Evolutionary conservation across 2,329 filamentous ascomycete genomes (phyloP), one percentile per base, ranked within the genome.

Genomic region (Paraconiothyrium sp.): DNA sequence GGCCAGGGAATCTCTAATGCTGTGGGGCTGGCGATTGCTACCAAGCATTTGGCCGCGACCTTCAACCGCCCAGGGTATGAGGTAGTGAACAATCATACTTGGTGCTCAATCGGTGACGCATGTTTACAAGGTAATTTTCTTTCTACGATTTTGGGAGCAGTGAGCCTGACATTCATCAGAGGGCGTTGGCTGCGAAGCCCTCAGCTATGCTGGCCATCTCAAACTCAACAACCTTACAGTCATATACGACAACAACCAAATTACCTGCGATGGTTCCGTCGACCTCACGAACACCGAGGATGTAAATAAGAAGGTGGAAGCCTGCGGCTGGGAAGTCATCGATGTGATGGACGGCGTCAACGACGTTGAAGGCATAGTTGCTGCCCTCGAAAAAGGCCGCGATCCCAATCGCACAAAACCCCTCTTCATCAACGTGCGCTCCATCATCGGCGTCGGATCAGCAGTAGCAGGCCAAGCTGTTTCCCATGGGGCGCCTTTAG

Each of bases 241-340:
- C 30, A 84, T 88, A 50, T 88, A 88, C 65, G 86, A 88, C 65
- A 88, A 89, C 73, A 88, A 88, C 71, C 83, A 86, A 67, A 78
- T 88, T 51, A 88, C 85, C 5, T 88, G 86, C 67, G 86, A 88
- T 60, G 86, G 86, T 1, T 82, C 80, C 2, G 81, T 87, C 2
- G 84, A 87, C 70, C 76, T 83, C 46, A 81, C 81, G 2, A 86
- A 85, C 62, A 85, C 81, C 0, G 86, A 88, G 66, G 85, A 88
- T 50, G 78, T 87, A 67, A 86, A 88, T 59, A 73, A 79, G 16
- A 88, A 88, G 74, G 87, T 88, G 85, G 74, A 79, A 3, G 85
- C 85, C 6, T 84, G 80, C 39, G 84, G 84, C 2, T 88, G 85
- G 84, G 70, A 86, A 27, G 85, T 88, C 1, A 77, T 87, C 4